phyloP scores from a whole-genome alignment of 371 early-diverging fungal species.

The Funneliformis caledonium region DNA sequence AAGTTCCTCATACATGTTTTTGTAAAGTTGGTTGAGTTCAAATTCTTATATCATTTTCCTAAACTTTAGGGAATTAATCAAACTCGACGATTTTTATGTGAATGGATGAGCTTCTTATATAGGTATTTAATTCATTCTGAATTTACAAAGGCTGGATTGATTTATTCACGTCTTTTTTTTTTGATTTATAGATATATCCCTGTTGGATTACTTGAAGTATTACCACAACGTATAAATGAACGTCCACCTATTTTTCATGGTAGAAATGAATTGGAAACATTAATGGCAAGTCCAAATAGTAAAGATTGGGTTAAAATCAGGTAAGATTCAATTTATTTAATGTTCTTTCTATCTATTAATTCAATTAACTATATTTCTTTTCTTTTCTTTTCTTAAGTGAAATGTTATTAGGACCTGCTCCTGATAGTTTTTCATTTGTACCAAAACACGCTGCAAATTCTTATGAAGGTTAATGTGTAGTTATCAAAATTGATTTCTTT shows the following conservation, averaged over 20 bases:
- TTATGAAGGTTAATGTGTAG: constrained; percentile 56
- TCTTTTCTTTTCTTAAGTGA: constrained; percentile 53
- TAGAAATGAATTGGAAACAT: constrained; percentile 90
- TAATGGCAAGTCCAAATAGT: constrained; percentile 84
- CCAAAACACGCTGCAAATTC: constrained; percentile 95
- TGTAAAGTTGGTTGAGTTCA: constrained; percentile 22
- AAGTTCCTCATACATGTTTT: constrained; percentile 6
- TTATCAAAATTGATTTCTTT: background rate
- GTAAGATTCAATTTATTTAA: constrained; percentile 37
- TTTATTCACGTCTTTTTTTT: constrained; percentile 36
- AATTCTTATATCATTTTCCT: constrained; percentile 14
- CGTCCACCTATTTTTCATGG: constrained; percentile 88
- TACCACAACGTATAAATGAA: constrained; percentile 92
- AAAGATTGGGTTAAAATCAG: constrained; percentile 91
- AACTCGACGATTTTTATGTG: constrained; percentile 88
- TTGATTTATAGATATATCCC: constrained; percentile 74
- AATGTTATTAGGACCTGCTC: constrained; percentile 82
- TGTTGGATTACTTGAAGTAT: constrained; percentile 88
- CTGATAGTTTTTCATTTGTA: constrained; percentile 83
- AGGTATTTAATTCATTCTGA: constrained; percentile 46
- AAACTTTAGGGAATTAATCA: constrained; percentile 71
- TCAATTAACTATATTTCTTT: background rate
- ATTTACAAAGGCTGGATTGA: background rate
- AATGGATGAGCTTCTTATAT: constrained; percentile 90
- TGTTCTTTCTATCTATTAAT: background rate